Evolutionary conservation across 305 asterid genomes (phyloP).

Genomic region (Solanum hybrid): DNA sequence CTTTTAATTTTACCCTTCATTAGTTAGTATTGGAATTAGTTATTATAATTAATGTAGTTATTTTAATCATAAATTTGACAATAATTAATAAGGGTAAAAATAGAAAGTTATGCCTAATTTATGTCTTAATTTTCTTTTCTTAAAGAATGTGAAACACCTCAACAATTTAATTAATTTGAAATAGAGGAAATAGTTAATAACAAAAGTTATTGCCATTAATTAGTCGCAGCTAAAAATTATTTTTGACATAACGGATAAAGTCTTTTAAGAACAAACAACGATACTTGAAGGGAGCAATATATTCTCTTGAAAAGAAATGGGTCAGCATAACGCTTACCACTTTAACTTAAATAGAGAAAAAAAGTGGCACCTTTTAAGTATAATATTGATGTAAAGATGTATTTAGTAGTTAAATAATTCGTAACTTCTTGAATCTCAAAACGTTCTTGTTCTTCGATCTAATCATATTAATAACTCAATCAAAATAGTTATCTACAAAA

Average conservation of each 20-base stretch:
- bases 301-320: neutral
- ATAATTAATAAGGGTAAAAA: too few relatives aligned
- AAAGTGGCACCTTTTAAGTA: neutral
- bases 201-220: too few relatives aligned
- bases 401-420: too few relatives aligned
- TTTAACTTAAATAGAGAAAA: neutral
- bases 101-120: neutral
- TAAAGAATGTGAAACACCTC: neutral
- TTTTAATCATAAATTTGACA: neutral
- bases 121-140: neutral
- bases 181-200: too few relatives aligned
- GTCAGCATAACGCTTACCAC: neutral
- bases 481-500: neutral
- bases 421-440: neutral
- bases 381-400: neutral
- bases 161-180: too few relatives aligned
- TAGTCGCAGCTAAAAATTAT: too few relatives aligned
- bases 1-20: neutral
- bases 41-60: neutral
- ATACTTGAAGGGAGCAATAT: too few relatives aligned
- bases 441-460: neutral
- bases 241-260: too few relatives aligned
- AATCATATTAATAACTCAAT: neutral
- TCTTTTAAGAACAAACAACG: too few relatives aligned
- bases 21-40: neutral